These are phyloP conservation scores for Moricandia arvensis DNA, from an alignment of 345 rosid genomes.

Conservation along the genomic window DNA sequence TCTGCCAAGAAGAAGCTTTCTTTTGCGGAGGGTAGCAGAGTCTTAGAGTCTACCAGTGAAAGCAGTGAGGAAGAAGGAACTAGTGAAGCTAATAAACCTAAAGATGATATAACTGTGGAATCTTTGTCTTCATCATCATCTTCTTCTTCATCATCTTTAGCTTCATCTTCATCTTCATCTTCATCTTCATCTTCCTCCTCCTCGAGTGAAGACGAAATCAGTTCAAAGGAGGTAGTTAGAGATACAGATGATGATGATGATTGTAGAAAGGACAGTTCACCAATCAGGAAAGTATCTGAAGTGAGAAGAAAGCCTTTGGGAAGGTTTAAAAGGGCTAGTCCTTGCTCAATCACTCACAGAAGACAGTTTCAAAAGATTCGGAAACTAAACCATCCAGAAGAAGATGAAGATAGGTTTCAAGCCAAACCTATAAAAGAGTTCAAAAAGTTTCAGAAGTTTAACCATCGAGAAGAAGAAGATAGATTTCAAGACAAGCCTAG, in stretches of 20 bases:
- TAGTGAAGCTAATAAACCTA: neutral
- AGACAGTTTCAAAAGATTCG: conserved; percentile 1
- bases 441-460: neutral
- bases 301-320: conserved; percentile 17
- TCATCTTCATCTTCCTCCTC: conserved; percentile 19
- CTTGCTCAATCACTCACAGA: conserved; percentile 20
- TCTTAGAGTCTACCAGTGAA: conserved; percentile 1
- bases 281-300: conserved; percentile 5
- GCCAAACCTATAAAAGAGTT: conserved; percentile 4
- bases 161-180: neutral
- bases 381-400: conserved; percentile 10
- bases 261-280: neutral
- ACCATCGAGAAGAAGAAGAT: conserved; percentile 4
- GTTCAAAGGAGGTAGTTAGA: conserved; percentile 15
- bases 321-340: conserved; percentile 13
- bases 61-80: neutral
- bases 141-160: neutral
- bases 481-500: conserved; percentile 6
- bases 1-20: conserved; percentile 16
- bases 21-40: neutral
- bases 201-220: conserved; percentile 20
- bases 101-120: neutral
- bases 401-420: conserved; percentile 10
- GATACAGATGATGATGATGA: conserved; percentile 31
- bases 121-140: conserved; percentile 21